Base-by-base conservation (phyloP, 2,329 filamentous ascomycete species). In the Neonectria hederae region DNA sequence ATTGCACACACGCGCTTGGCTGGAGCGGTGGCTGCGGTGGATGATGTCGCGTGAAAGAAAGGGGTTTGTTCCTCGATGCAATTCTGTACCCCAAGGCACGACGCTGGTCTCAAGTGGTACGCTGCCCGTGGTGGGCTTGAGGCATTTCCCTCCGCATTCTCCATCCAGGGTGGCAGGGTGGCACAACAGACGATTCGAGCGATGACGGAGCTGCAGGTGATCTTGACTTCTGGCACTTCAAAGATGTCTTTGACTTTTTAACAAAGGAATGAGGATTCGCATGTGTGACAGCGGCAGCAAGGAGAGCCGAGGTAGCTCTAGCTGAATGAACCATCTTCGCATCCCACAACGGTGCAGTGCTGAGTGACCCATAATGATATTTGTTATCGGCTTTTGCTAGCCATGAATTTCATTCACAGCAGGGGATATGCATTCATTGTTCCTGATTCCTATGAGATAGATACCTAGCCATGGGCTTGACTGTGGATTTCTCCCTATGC, bases 141-240 rank as follows among this genome's bases (percentile, higher is more conserved):
- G 75, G 75, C 71, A 77, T 77, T 77, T 77, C 75, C 65, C 74
- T 76, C 72, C 68, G 65, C 72, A 74, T 74, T 74, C 66, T 65
- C 70, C 66, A 56, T 65, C 54, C 26, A 46, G 54, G 54, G 35
- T 38, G 35, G 35, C 35, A 38, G 35, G 17, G 60, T 58, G 48
- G 54, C 54, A 62, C 60, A 63, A 58, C 19, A 35, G 43, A 38
- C 56, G 54, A 32, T 52, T 28, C 22, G 19, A 48, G 46, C 26
- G 52, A 48, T 40, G 59, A 49, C 46, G 46, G 54, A 24, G 54
- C 38, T 51, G 55, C 45, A 42, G 21, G 40, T 56, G 54, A 56
- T 56, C 28, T 46, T 22, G 22, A 42, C 21, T 46, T 6, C 26
- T 48, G 45, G 45, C 14, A 26, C 35, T 35, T 40, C 17, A n/a